Evolutionary conservation across 495 filamentous ascomycete genomes (phyloP), one percentile per base, ranked within the genome.

Genomic region (Penicillium roqueforti): DNA sequence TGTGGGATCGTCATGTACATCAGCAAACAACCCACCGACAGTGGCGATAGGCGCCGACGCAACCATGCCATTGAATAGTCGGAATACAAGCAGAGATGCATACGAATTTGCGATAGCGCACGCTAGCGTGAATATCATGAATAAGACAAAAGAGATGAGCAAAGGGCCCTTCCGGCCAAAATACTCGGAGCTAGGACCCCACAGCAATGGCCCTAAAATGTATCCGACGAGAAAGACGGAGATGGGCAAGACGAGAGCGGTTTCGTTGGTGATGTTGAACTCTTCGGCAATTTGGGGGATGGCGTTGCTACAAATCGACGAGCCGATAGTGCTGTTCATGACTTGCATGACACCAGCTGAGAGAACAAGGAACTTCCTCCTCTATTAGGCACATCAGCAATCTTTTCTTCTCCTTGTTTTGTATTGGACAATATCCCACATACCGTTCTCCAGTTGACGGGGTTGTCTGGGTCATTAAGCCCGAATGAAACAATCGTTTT

Each of bases 191-290:
- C 88, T 68, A 0, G 87, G 87, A 0, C 83, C 84, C 70, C 83
- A 87, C 4, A 86, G 44, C 13, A 87, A 50, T 0, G 86, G 84
- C 0, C 84, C 86, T 22, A 85, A 55, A 28, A 84, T 73, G 56
- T 87, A 88, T 22, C 86, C 88, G 28, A 89, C 74, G 0, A 91
- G 72, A 53, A 82, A 92, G 6, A 88, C 80, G 0, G 87, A 89
- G 9, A 87, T 87, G 1, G 88, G 88, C 3, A 92, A 75, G n/a
- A 88, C 83, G 10, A 83, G 72, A 16, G 79, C 72, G 39, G 71
- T 68, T 39, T 84, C 62, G 32, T 80, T 77, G 3, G 74, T 77
- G 47, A 89, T 69, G 47, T 76, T 51, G 70, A 84, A 90, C 51
- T 85, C 75, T 7, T 68, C 57, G 0, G 76, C 68, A 16, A 88